phyloP scores from a whole-genome alignment of 1,284 basidiomycete species.

The Melampsora americana region DNA sequence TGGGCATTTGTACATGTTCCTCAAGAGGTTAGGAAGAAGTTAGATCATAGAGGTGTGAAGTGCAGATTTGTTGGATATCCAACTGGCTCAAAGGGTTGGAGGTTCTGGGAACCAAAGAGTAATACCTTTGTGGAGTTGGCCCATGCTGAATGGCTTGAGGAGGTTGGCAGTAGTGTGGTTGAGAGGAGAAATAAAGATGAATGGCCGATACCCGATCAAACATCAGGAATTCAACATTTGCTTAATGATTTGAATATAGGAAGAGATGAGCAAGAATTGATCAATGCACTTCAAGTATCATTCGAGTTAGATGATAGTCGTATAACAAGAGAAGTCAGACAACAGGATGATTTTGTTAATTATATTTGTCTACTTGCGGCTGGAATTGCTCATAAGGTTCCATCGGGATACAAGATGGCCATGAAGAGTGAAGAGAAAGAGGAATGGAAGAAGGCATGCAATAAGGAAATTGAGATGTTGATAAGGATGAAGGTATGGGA shows the following conservation, averaged over 20 bases:
- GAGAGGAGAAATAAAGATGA: neutral
- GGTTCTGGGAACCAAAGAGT: neutral
- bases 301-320: neutral
- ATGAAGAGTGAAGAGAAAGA: too few species aligned
- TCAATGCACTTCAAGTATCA: neutral
- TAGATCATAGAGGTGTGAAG: neutral
- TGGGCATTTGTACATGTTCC: conserved; percentile 17
- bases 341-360: too few species aligned
- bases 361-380: too few species aligned
- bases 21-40: neutral
- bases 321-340: too few species aligned
- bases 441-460: too few species aligned
- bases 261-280: neutral
- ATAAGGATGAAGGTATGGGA: too few species aligned
- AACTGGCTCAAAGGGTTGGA: conserved; percentile 5
- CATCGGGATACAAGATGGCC: neutral
- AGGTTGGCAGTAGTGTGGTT: too few species aligned
- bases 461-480: too few species aligned
- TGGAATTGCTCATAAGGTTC: neutral
- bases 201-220: neutral
- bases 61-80: conserved; percentile 1
- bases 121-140: neutral
- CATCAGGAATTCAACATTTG: neutral
- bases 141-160: neutral
- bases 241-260: too few species aligned